Conservation (phyloP, 129 eudicot species). For the Gnaphalium uliginosum region DNA sequence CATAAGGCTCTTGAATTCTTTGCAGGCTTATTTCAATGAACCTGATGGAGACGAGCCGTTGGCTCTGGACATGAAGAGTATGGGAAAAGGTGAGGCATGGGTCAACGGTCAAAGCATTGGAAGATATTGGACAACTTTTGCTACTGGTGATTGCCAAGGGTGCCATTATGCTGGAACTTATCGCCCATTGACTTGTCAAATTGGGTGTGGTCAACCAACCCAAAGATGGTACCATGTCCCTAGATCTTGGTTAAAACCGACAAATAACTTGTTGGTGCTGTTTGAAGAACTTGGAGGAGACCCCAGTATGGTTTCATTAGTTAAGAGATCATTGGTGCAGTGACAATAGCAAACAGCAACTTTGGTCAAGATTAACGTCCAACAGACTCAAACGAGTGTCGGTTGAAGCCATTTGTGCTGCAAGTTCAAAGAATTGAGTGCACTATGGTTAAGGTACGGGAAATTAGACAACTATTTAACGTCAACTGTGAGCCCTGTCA, state of each 20-base stretch:
- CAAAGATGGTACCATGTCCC: slow-evolving; percentile 99
- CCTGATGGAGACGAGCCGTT: slow-evolving; percentile 88
- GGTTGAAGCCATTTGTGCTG: slow-evolving; percentile 15
- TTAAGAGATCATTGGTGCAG: slow-evolving; percentile 61
- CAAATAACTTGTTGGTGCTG: slow-evolving; percentile 68
- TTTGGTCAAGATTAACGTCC: slow-evolving; percentile 20
- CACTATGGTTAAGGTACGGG: slow-evolving; percentile 10
- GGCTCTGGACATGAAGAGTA: slow-evolving; percentile 89
- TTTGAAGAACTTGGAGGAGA: slow-evolving; percentile 97
- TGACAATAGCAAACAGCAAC: slow-evolving; percentile 12
- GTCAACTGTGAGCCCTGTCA: neutral
- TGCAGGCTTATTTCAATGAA: slow-evolving; percentile 79
- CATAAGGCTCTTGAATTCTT: slow-evolving; percentile 17
- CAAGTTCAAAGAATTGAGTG: slow-evolving; percentile 4
- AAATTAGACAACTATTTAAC: slow-evolving; percentile 7
- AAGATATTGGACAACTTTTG: slow-evolving; percentile 86
- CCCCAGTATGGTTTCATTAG: slow-evolving; percentile 66
- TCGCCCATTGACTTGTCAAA: slow-evolving; percentile 73
- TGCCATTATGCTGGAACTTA: slow-evolving; percentile 71
- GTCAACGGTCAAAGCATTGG: slow-evolving; percentile 93
- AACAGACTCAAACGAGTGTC: neutral
- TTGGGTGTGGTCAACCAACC: slow-evolving; percentile 93
- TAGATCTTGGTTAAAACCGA: slow-evolving; percentile 87
- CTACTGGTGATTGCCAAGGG: slow-evolving; percentile 68
- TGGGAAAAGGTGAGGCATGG: slow-evolving; percentile 98